Conservation (phyloP, 2,329 filamentous ascomycete genomes). For the Grosmannia serpens region DNA sequence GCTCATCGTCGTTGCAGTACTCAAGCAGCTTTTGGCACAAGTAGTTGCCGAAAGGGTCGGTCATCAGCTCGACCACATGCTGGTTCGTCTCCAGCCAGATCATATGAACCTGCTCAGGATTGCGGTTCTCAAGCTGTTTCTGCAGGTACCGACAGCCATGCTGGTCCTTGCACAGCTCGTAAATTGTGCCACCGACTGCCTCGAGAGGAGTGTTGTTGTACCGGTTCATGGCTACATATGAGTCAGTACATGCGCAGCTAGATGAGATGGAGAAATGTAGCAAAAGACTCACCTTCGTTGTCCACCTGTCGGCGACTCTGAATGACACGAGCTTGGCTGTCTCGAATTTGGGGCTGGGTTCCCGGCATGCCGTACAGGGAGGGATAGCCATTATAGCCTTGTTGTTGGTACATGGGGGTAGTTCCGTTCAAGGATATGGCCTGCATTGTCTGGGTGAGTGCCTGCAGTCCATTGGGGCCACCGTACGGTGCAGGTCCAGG, state of each 20-base stretch:
- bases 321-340: constrained; percentile 66
- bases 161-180: constrained; percentile 90
- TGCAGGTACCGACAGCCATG: constrained; percentile 95
- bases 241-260: neutral
- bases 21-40: constrained; percentile 97
- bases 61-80: constrained; percentile 96
- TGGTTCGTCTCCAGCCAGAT: constrained; percentile 91
- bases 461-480: constrained; percentile 34
- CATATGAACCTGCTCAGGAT: constrained; percentile 72
- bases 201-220: constrained; percentile 78
- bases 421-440: constrained; percentile 44
- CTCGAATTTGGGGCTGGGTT: constrained; percentile 37
- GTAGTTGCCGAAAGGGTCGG: constrained; percentile 97
- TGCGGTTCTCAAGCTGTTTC: constrained; percentile 89
- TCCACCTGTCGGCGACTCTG: constrained; percentile 65
- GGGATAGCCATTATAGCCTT: constrained; percentile 47
- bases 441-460: constrained; percentile 58
- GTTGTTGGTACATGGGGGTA: constrained; percentile 39
- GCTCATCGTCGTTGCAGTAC: constrained; percentile 89
- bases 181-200: constrained; percentile 70
- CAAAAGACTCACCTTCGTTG: constrained; percentile 46
- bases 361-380: constrained; percentile 33
- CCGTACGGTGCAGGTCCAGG: constrained; percentile 23
- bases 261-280: neutral
- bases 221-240: constrained; percentile 49